Evolutionary conservation across 2,329 filamentous ascomycete species (phyloP).

Genomic region (Aspergillus melleus): DNA sequence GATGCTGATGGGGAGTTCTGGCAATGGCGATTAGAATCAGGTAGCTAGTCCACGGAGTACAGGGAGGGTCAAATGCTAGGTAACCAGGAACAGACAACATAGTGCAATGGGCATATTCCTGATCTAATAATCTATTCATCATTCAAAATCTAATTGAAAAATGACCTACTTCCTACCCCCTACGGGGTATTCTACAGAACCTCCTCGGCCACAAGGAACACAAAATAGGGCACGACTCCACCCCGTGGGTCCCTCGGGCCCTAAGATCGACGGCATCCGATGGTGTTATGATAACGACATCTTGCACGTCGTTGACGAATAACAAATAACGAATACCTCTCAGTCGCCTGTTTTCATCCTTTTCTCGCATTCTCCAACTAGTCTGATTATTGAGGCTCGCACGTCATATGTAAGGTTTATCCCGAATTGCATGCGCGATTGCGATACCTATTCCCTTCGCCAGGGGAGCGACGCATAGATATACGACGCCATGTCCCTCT

Average conservation of each 20-base stretch:
- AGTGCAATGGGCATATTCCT: too few relatives aligned
- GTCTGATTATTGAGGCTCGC: background rate
- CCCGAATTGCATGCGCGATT: background rate
- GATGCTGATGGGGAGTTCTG: background rate
- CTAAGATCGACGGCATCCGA: conserved; percentile 1
- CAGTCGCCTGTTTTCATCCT: too few relatives aligned
- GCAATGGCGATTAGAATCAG: background rate
- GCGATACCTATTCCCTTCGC: background rate
- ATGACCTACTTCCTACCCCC: too few relatives aligned
- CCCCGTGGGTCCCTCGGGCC: too few relatives aligned
- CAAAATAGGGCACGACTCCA: background rate
- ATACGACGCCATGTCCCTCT: background rate
- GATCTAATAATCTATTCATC: too few relatives aligned
- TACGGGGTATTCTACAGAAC: background rate
- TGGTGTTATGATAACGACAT: conserved; percentile 21
- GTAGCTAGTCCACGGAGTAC: background rate
- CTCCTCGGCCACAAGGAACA: background rate
- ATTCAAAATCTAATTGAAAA: too few relatives aligned
- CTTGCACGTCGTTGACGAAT: conserved; percentile 16
- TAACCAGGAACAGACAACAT: too few relatives aligned
- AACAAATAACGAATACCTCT: background rate
- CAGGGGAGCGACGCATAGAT: background rate
- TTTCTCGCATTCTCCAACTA: too few relatives aligned
- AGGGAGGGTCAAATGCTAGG: background rate
- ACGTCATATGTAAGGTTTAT: conserved; percentile 3